phyloP scores from a whole-genome alignment of 805 yeast species.

The Saccharomycopsis sp. region DNA sequence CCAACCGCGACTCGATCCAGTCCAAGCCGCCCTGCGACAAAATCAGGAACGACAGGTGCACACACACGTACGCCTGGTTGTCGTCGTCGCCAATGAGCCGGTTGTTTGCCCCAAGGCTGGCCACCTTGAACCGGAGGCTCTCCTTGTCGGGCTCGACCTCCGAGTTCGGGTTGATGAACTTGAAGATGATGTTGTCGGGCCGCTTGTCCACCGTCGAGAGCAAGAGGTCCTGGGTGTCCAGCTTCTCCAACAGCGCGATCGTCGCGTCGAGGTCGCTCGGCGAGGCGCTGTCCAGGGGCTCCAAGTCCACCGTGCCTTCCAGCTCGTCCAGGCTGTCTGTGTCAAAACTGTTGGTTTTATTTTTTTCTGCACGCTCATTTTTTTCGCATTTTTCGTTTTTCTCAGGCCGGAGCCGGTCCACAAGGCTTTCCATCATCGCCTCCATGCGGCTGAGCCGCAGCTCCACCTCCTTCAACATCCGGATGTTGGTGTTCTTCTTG shows the following conservation, averaged over 20 bases:
- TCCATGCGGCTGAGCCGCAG: conserved; percentile 3
- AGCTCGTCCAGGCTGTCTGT: background rate
- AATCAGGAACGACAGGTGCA: background rate
- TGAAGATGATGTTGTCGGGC: background rate
- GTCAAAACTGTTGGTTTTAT: background rate
- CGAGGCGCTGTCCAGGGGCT: background rate
- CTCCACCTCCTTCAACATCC: conserved; percentile 8
- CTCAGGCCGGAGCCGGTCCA: background rate
- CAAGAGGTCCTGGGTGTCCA: background rate
- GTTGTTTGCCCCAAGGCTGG: background rate
- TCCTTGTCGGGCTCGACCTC: background rate
- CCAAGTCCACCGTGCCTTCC: background rate
- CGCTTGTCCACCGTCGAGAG: background rate
- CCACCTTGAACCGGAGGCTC: background rate
- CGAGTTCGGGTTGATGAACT: background rate
- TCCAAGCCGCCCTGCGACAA: background rate
- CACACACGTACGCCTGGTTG: background rate
- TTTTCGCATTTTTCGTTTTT: background rate
- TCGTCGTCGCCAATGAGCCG: background rate
- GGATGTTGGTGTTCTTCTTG: conserved; percentile 1
- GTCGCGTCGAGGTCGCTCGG: background rate
- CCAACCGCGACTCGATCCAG: background rate
- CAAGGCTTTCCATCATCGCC: background rate
- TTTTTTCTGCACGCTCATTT: background rate
- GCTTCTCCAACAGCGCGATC: background rate